phyloP scores from a whole-genome alignment of 225 moss, liverwort and hornwort genomes.

The Pleurozium schreberi region DNA sequence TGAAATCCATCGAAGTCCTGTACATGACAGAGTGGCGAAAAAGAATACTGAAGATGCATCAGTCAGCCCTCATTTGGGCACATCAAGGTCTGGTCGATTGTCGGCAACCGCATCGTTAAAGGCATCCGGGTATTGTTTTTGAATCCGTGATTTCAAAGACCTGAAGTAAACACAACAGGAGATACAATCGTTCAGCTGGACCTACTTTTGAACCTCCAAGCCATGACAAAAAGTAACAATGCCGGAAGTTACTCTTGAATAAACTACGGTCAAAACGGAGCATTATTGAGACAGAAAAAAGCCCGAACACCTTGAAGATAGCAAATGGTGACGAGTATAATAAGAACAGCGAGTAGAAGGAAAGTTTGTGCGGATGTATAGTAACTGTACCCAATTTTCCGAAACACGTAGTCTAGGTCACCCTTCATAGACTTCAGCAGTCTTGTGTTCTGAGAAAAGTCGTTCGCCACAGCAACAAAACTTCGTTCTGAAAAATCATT shows the following conservation, averaged over 20 bases:
- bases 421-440: constrained; percentile 68
- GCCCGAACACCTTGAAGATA: background rate
- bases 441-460: constrained; percentile 80
- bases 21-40: background rate
- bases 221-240: background rate
- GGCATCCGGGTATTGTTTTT: constrained; percentile 66
- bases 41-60: background rate
- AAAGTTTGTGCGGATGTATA: background rate
- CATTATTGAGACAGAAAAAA: background rate
- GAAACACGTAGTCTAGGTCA: constrained; percentile 78
- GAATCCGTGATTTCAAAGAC: constrained; percentile 57
- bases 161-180: constrained; percentile 12
- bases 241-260: background rate
- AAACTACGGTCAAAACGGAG: background rate
- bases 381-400: constrained; percentile 54
- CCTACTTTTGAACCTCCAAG: background rate
- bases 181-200: background rate
- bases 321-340: background rate
- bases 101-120: constrained; percentile 60
- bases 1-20: background rate
- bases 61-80: constrained; percentile 14
- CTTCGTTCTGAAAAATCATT: too few species aligned
- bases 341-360: background rate
- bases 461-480: constrained; percentile 52
- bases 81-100: constrained; percentile 61